Percentiles rank a stretch among this genome's conserved stretches.
phyloP scores from a whole-genome alignment of 805 yeast genomes.

The Naumovozyma castellii region DNA sequence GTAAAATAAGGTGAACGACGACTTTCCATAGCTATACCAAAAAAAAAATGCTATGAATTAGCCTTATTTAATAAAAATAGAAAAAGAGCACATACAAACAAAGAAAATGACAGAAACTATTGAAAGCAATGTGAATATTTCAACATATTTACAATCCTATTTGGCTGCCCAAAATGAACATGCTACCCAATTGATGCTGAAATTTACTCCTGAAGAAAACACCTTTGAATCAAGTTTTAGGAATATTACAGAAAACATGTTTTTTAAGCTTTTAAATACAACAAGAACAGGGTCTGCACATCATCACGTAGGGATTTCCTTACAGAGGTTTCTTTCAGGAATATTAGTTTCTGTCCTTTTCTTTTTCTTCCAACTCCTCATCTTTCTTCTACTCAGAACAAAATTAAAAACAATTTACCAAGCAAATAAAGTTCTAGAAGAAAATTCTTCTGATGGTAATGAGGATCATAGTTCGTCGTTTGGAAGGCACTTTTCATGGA shows the following conservation, averaged over 20 bases:
- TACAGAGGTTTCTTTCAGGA: slow-evolving; percentile 47
- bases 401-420: slow-evolving; percentile 41
- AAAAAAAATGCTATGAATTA: too few relatives aligned
- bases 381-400: slow-evolving; percentile 33
- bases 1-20: too few relatives aligned
- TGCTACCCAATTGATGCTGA: not conserved
- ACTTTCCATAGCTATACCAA: too few relatives aligned
- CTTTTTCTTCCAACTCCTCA: slow-evolving; percentile 42
- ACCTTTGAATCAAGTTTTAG: slow-evolving; percentile 1
- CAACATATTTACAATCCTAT: not conserved
- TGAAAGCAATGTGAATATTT: not conserved
- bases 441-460: slow-evolving; percentile 12
- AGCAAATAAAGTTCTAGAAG: slow-evolving; percentile 30
- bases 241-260: slow-evolving; percentile 10
- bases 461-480: not conserved
- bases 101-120: not conserved
- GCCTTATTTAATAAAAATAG: too few relatives aligned
- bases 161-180: not conserved
- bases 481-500: not conserved
- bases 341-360: slow-evolving; percentile 44
- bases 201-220: not conserved
- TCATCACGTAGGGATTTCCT: slow-evolving; percentile 46
- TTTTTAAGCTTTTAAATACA: slow-evolving; percentile 36
- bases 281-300: slow-evolving; percentile 54
- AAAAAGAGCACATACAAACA: not conserved